Evolutionary conservation across 306 rosid genomes (phyloP).

Genomic region (Trifolium pratense): DNA sequence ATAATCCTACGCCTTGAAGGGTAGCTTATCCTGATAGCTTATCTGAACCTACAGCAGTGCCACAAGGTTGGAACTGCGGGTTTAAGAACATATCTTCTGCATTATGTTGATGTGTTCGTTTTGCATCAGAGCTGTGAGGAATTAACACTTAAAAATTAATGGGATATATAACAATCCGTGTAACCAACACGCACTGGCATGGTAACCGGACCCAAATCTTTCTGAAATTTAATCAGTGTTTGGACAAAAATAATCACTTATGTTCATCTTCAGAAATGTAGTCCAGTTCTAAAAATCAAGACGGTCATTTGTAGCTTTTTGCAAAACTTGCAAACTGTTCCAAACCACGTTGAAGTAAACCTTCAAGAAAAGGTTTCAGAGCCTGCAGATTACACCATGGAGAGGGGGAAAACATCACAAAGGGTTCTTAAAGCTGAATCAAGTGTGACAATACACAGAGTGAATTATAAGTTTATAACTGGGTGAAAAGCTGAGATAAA

Average conservation of each 20-base stretch:
- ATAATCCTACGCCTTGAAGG: background rate
- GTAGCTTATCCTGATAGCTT: background rate
- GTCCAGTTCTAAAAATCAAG: constrained; percentile 41
- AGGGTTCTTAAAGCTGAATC: constrained; percentile 27
- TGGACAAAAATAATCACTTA: constrained; percentile 18
- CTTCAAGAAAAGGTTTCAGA: constrained; percentile 80
- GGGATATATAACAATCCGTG: background rate
- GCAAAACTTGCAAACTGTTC: constrained; percentile 71
- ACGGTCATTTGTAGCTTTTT: constrained; percentile 54
- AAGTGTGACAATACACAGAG: constrained; percentile 4
- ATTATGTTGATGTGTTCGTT: constrained; percentile 12
- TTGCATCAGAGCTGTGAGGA: constrained; percentile 9
- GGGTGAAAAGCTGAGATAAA: constrained; percentile 29
- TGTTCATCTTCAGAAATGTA: constrained; percentile 11
- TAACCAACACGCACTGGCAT: constrained; percentile 16
- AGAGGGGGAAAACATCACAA: constrained; percentile 25
- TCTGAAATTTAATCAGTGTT: constrained; percentile 8
- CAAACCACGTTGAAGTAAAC: constrained; percentile 74
- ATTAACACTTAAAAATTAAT: background rate
- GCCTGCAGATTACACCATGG: constrained; percentile 62
- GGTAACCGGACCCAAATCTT: background rate
- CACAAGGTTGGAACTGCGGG: background rate
- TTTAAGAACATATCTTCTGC: constrained; percentile 5
- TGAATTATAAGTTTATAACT: background rate
- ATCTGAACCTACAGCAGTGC: background rate